Base-by-base conservation (phyloP, 2,329 filamentous ascomycete genomes). In the Colletotrichum gloeosporioides region DNA sequence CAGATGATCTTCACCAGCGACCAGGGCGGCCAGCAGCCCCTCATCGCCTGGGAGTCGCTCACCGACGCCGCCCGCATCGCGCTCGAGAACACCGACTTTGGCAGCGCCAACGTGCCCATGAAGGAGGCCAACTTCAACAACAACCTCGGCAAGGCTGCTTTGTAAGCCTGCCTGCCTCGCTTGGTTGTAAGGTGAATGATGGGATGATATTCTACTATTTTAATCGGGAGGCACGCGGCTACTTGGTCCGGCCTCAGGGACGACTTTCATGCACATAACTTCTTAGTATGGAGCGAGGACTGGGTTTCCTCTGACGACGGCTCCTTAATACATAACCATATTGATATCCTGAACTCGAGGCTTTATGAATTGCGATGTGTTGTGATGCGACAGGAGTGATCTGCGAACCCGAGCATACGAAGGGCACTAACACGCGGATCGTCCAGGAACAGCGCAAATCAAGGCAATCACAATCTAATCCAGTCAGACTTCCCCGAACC, bases 31-130 rank as follows among this genome's bases (percentile, higher is more conserved):
- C 79, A 81, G 73, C 85, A 86, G 81, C 85, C 85, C 3, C 76
- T 88, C 57, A 81, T 87, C 77, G 85, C 84, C 8, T 87, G 85
- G 84, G 85, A 87, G 76, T 80, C 77, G 18, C 72, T 87, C 69
- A 79, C 84, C 4, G 69, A 78, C 4, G 83, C 80, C 34, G 84
- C 84, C 4, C 78, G 82, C 70, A 82, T 69, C 27, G 84, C 85
- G 0, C 79, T 87, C 15, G 66, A 80, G 36, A 80, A 80, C 66
- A 84, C 84, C 6, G 82, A 87, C 79, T 87, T 87, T 75, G 86
- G 85, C 25, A 62, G 32, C 53, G 86, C 84, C 25, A 86, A 80
- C 75, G 85, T 87, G 67, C 85, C 86, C 3, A 87, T 87, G 53
- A 78, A 78, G 61, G 64, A 78, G 9, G 65, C 31, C 57, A 78